Evolutionary conservation across 495 filamentous ascomycete genomes (phyloP), one percentile per base, ranked within the genome.

Genomic region (Penicillium samsonianum): DNA sequence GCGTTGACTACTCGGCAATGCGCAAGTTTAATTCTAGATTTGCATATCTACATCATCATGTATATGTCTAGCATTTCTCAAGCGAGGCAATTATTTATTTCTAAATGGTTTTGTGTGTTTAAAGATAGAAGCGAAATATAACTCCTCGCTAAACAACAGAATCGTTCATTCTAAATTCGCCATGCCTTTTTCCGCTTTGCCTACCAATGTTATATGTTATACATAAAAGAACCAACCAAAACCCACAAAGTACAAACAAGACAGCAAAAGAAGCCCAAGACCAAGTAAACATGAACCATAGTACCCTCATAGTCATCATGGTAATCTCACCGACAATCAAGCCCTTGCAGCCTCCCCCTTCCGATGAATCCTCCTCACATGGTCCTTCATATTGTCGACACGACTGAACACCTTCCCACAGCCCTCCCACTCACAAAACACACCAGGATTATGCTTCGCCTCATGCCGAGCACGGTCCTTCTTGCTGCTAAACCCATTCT

Each of bases 301-400:
- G 23, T 25, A 19, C 33, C 28, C 10, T 19, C 35, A 37, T 51
- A 23, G 9, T 26, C 31, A 14, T 38, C 30, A 38, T 26, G 8
- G 37, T 23, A 28, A 38, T 22, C 48, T 23, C 17, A 25, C 14
- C 6, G 20, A 19, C n/a, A 5, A n/a, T 40, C 9, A 55, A 38
- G 4, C 16, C 42, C 28, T 45, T 9, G 28, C 42, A 37, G 22
- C 5, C 28, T 46, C 19, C 0, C 30, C 31, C 42, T 46, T 55
- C 41, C 50, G 58, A 61, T 83, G 80, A 53, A 82, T 81, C 42
- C 79, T 58, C 41, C 75, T 65, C 16, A 83, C 77, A 71, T 83
- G 80, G 63, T 83, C 78, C 47, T 79, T 80, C 84, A 87, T 87
- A 62, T 87, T 87, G 55, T 87, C 84, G 11, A 84, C 78, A 23